Evolutionary conservation across 257 asterid species (phyloP).

Genomic region (Sherardia arvensis): DNA sequence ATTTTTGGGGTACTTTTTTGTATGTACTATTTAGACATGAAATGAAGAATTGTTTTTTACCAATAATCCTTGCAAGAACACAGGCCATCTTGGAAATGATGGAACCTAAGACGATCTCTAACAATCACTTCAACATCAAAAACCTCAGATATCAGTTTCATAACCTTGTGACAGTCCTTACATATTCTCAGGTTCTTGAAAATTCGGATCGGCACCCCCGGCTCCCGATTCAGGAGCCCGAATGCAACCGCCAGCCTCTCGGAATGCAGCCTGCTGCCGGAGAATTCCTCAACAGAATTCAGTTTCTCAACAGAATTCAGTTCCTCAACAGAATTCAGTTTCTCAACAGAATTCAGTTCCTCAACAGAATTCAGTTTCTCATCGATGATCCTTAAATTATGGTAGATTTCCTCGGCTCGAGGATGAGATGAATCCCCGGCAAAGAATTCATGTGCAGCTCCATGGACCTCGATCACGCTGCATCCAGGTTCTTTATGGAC

Average conservation of each 20-base stretch:
- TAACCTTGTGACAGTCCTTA: conserved; percentile 53
- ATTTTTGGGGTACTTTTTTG: not conserved
- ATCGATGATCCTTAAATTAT: conserved; percentile 35
- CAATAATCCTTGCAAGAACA: conserved; percentile 74
- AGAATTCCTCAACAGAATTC: conserved; percentile 37
- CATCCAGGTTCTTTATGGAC: conserved; percentile 68
- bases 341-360: too few relatives aligned
- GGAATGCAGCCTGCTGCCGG: conserved; percentile 49
- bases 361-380: conserved; percentile 38
- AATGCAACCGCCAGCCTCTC: conserved; percentile 67
- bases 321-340: conserved; percentile 32
- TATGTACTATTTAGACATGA: not conserved
- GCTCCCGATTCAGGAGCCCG: conserved; percentile 45
- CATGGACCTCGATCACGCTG: conserved; percentile 52
- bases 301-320: conserved; percentile 34
- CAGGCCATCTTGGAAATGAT: conserved; percentile 45
- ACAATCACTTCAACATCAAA: conserved; percentile 46
- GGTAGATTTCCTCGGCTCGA: conserved; percentile 33
- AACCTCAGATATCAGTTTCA: conserved; percentile 36
- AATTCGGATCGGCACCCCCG: conserved; percentile 45
- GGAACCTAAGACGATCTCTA: conserved; percentile 76
- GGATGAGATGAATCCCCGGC: conserved; percentile 75
- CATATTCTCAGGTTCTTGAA: conserved; percentile 61
- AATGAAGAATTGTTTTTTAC: conserved; percentile 19
- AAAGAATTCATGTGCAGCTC: conserved; percentile 53